Conservation (phyloP, 176 grass and related monocot species). For the Eleusine indica region DNA sequence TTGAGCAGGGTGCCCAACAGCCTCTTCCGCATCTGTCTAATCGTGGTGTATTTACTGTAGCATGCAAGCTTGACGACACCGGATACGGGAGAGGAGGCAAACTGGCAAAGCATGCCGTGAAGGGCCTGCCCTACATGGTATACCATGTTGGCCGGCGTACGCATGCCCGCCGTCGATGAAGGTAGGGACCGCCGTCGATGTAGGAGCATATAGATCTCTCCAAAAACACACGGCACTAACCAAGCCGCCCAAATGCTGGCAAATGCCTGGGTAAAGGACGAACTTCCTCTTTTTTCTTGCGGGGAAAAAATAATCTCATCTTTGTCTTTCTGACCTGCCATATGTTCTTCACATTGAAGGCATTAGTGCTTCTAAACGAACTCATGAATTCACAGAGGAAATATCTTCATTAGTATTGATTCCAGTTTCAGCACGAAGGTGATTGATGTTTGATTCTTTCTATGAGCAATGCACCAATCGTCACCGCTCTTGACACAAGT, state of each 20-base stretch:
- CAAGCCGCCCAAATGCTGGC: background rate
- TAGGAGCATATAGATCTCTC: too few species aligned
- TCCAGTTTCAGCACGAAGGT: background rate
- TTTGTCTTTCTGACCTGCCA: background rate
- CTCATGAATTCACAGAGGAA: background rate
- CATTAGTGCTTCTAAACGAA: background rate
- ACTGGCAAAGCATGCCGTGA: background rate
- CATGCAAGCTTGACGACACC: too few species aligned
- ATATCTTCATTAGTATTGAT: background rate
- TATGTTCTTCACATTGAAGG: background rate
- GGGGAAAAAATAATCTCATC: background rate
- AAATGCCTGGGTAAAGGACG: background rate
- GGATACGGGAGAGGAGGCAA: too few species aligned
- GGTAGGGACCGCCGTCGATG: too few species aligned
- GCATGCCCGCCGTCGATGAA: background rate
- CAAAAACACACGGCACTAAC: too few species aligned
- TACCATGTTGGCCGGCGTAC: background rate
- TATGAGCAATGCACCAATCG: too few species aligned
- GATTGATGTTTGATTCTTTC: too few species aligned
- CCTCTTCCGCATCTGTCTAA: too few species aligned
- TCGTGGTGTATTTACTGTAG: too few species aligned
- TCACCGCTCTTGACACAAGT: background rate
- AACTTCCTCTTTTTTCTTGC: too few species aligned
- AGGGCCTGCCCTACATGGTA: too few species aligned
- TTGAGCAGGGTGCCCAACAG: background rate